Evolutionary conservation across 768 basidiomycete genomes (phyloP).

Genomic region (Multifurca ochricompacta): DNA sequence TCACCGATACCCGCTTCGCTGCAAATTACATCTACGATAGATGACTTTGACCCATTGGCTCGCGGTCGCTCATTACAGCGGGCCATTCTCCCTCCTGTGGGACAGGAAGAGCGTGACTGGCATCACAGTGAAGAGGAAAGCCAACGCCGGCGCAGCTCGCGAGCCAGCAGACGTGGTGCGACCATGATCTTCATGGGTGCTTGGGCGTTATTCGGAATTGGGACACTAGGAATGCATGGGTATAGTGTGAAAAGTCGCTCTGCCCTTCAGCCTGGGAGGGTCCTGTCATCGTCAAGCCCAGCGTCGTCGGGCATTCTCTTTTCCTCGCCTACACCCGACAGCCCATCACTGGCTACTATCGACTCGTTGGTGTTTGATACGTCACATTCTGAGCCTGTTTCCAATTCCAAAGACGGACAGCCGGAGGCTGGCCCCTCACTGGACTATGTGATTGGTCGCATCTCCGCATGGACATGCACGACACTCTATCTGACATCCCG

Average conservation of each 20-base stretch:
- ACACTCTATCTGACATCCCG: constrained; percentile 89
- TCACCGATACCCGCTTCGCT: constrained; percentile 29
- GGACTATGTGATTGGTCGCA: constrained; percentile 75
- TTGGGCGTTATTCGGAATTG: constrained; percentile 67
- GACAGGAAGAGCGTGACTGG: constrained; percentile 7
- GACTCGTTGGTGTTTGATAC: constrained; percentile 13
- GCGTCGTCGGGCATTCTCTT: background rate
- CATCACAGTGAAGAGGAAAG: constrained; percentile 5
- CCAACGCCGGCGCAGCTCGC: constrained; percentile 35
- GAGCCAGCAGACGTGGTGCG: constrained; percentile 61
- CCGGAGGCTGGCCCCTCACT: constrained; percentile 25
- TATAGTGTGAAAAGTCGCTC: constrained; percentile 26
- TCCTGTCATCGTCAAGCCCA: constrained; percentile 30
- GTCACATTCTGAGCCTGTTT: background rate
- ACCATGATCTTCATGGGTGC: constrained; percentile 77
- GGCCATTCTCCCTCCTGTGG: constrained; percentile 25
- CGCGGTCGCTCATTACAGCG: constrained; percentile 43
- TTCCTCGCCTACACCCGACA: background rate
- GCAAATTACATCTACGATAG: constrained; percentile 16
- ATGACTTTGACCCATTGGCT: constrained; percentile 5
- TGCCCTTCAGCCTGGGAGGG: constrained; percentile 38
- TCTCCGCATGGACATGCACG: constrained; percentile 93
- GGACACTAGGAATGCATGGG: constrained; percentile 36
- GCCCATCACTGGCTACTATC: background rate
- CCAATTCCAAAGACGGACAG: background rate